Evolutionary conservation across 2,329 filamentous ascomycete species (phyloP), one percentile per base, ranked within the genome.

Genomic region (Colletotrichum chrysophilum): DNA sequence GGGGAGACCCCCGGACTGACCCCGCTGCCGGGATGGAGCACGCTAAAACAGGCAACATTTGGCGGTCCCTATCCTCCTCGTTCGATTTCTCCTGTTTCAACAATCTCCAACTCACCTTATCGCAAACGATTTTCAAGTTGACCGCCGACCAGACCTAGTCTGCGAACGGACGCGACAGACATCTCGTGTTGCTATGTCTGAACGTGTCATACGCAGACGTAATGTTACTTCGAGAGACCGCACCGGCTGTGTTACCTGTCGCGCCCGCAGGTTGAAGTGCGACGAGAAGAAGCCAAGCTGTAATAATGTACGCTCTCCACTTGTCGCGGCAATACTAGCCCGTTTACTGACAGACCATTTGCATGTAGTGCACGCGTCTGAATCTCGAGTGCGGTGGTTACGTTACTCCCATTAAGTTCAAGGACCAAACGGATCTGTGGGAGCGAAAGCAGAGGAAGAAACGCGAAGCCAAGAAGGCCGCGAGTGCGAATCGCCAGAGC

Each of bases 221-320:
- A 67, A 72, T 60, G 70, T 72, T 18, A 72, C 70, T 14, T 38
- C 70, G 1, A 64, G 70, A 10, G 55, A 67, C 12, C 70, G 70
- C 34, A 68, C 70, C 21, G 62, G 70, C 64, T 72, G 70, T 36
- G 52, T 72, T 5, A 72, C 70, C 0, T 88, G 86, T 70, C 82
- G 86, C 24, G 84, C 85, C 4, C 80, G 86, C 56, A 84, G 85
- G 77, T 87, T 85, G 4, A 87, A 87, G 71, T 88, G 86, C 78
- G 86, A 88, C 70, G 86, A 87, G 67, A 82, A 80, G 56, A 85
- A 85, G 69, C 86, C 86, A 3, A 76, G 80, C 1, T 88, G 86
- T 68, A 52, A 73, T 55, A 69, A 73, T 14, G 64, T 68, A 38
- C 21, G 34, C n/a, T 7, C 9, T n/a, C n/a, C 26, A 14, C 28